Evolutionary conservation across 2,329 filamentous ascomycete species (phyloP), one percentile per base, ranked within the genome.

Genomic region (Tolypocladium album): DNA sequence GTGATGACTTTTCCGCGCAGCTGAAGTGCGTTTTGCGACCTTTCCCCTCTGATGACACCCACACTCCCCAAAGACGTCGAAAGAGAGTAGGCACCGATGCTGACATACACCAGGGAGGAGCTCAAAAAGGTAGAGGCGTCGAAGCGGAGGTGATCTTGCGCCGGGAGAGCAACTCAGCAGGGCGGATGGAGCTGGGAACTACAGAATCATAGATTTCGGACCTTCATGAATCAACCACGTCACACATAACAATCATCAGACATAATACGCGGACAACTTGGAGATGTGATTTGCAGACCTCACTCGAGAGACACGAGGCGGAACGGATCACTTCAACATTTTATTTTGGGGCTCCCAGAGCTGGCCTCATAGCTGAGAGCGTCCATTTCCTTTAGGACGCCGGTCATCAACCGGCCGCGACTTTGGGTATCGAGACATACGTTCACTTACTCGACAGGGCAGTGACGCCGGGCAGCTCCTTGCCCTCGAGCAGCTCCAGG

Each of bases 401-500:
- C 50, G 36, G 50, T 53, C 50, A 53, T 36, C 50, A 53, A 53
- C 50, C 9, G 47, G 50, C 31, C 20, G 20, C 27, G 50, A 36
- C 50, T 53, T 36, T 11, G 50, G 50, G 27, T n/a, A 53, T 22
- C 31, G 27, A 53, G 50, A 17, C 50, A 20, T 53, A 13, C 31
- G 31, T 74, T 81, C 79, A 88, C 79, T 86, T 86, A 78, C 83
- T 86, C 78, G 92, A 97, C 75, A 99, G 86, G 69, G 93, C 93
- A 71, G 84, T 82, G 65, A 99, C 92, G 82, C 94, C 94, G 60
- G 94, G 94, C 71, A 99, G 83, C 66, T 91, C 93, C 85, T 99
- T 99, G 78, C 94, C 94, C 85, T 99, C 94, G 64, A 99, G 86
- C 70, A 99, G 82, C 83, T 99, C 94, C 72, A 99, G 82, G 69